Conservation (phyloP, 2,329 filamentous ascomycete genomes). For the Xylaria sp. region DNA sequence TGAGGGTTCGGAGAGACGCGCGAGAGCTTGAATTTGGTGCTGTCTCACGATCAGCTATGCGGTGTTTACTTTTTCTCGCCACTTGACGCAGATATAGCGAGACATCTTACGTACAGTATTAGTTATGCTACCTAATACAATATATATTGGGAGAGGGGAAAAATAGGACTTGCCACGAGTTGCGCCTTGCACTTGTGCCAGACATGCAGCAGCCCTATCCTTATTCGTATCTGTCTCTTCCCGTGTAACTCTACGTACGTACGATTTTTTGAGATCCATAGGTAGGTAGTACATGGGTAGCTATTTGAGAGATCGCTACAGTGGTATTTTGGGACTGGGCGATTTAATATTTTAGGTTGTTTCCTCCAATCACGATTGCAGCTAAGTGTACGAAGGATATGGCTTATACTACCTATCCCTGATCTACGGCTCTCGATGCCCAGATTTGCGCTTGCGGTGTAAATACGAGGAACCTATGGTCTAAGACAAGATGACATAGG, state of each 20-base stretch:
- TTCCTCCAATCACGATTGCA: conserved; percentile 10
- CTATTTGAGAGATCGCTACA: conserved; percentile 1
- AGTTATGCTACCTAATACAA: not conserved
- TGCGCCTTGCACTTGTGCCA: conserved; percentile 10
- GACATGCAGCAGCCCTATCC: conserved; percentile 13
- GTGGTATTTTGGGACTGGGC: conserved; percentile 7
- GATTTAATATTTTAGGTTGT: not conserved
- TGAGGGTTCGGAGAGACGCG: not conserved
- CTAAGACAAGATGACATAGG: conserved; percentile 23
- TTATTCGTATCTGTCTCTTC: conserved; percentile 22
- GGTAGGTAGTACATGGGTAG: not conserved
- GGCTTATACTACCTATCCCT: conserved; percentile 13
- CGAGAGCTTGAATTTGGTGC: conserved; percentile 7
- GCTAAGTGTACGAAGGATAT: not conserved
- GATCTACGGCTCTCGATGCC: conserved; percentile 3
- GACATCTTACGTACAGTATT: conserved; percentile 2
- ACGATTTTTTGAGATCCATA: not conserved
- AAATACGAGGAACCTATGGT: conserved; percentile 29
- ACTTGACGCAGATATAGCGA: conserved; percentile 8
- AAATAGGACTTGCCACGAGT: conserved; percentile 21
- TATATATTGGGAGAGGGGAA: not conserved
- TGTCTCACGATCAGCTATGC: conserved; percentile 15
- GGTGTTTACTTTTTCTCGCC: conserved; percentile 3
- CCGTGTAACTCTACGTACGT: not conserved
- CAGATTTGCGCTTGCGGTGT: conserved; percentile 2